Evolutionary conservation across 2,329 filamentous ascomycete genomes (phyloP), one percentile per base, ranked within the genome.

Genomic region (Colletotrichum cereale): DNA sequence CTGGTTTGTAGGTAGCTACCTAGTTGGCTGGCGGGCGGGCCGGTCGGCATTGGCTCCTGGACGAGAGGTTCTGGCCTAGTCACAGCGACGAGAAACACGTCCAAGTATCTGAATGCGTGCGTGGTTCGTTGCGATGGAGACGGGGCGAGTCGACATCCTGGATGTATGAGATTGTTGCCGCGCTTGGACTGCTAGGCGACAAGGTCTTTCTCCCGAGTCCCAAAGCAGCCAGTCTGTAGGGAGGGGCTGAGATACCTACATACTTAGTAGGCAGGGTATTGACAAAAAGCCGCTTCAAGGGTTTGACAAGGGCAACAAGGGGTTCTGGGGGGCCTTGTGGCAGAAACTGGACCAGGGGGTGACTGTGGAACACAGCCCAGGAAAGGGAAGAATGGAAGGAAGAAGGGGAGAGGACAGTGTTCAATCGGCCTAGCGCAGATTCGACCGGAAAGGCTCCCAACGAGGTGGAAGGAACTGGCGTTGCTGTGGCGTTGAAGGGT

Each of bases 401-500:
- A n/a, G 56, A 2, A 26, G 5, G 34, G 44, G 44, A n/a, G 34
- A 40, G 14, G 47, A 24, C 36, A n/a, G 16, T 14, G 58, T 26
- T 29, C 62, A 50, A 56, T 44, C 29, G 36, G 52, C 34, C 26
- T n/a, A 65, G 61, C 21, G 66, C 21, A 44, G 11, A 31, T 29
- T 42, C 26, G 55, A 67, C 21, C 63, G 56, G 63, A 67, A 50
- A 61, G 57, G 34, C 12, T 61, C 67, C 63, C 52, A 53, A 64
- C n/a, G 44, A 26, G 18, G 57, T 68, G 65, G 68, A 21, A 44
- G 14, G 66, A 63, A 56, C 42, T 5, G 58, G 53, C 36, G 31
- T 48, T 63, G 42, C 38, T 53, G 65, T 71, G 68, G 68, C 58
- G 68, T 55, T 44, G 31, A 68, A 68, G 58, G 52, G 60, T 69